phyloP scores from a whole-genome alignment of 345 rosid genomes.

The Dipteronia dyeriana region DNA sequence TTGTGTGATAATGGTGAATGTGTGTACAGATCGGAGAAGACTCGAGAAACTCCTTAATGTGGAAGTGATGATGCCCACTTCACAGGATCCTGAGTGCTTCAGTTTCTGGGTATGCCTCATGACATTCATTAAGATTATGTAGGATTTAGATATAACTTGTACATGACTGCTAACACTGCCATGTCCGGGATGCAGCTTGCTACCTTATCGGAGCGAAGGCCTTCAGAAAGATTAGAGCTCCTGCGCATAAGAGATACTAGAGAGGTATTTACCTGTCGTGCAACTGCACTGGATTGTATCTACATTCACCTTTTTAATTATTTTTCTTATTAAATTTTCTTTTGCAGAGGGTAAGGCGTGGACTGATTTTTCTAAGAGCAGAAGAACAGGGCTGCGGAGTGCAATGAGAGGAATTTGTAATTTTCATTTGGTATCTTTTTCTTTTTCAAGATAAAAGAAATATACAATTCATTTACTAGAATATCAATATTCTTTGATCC shows the following conservation, averaged over 20 bases:
- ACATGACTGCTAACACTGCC: slow-evolving; percentile 17
- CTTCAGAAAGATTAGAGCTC: slow-evolving; percentile 83
- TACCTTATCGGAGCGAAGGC: slow-evolving; percentile 71
- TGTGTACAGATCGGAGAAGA: slow-evolving; percentile 59
- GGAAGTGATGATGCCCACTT: slow-evolving; percentile 82
- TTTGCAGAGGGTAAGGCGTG: slow-evolving; percentile 75
- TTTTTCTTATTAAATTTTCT: background rate
- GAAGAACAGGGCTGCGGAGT: slow-evolving; percentile 72
- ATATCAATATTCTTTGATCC: slow-evolving; percentile 39
- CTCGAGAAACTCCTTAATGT: slow-evolving; percentile 59
- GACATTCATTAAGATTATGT: background rate
- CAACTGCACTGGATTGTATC: background rate
- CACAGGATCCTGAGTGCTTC: slow-evolving; percentile 81
- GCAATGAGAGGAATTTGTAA: slow-evolving; percentile 36
- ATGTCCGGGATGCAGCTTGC: slow-evolving; percentile 61
- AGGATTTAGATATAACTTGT: background rate
- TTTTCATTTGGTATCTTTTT: background rate
- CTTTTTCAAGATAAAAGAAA: background rate
- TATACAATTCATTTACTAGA: background rate
- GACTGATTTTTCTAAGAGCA: slow-evolving; percentile 60
- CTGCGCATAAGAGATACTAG: slow-evolving; percentile 72
- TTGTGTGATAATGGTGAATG: slow-evolving; percentile 11
- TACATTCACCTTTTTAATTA: background rate
- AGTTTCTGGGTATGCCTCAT: slow-evolving; percentile 80
- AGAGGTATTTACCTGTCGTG: slow-evolving; percentile 56